These are phyloP conservation scores for Ajuga reptans DNA, from an alignment of 305 asterid genomes.

Conservation along the genomic window DNA sequence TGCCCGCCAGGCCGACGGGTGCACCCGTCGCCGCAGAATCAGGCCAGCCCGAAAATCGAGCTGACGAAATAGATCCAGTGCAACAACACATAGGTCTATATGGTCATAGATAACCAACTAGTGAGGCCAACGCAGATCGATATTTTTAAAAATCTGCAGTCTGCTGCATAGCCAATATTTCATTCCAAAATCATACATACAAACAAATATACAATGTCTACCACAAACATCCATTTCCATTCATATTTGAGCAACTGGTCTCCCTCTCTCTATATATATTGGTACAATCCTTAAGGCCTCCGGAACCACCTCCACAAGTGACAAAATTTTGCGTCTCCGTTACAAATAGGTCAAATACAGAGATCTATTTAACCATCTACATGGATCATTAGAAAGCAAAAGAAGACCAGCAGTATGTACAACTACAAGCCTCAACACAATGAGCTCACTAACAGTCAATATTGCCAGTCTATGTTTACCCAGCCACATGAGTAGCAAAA, in stretches of 20 bases:
- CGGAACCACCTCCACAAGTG: background rate
- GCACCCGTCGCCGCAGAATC: too few species aligned
- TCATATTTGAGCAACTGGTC: background rate
- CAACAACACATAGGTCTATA: too few species aligned
- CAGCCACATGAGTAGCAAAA: background rate
- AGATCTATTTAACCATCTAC: constrained; percentile 19
- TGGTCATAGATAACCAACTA: too few species aligned
- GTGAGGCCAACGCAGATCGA: too few species aligned
- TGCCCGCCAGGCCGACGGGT: too few species aligned
- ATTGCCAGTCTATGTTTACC: constrained; percentile 7
- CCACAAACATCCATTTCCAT: constrained; percentile 17
- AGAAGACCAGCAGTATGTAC: constrained; percentile 17
- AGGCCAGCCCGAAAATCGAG: too few species aligned
- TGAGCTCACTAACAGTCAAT: constrained; percentile 21
- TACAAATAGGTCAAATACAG: background rate
- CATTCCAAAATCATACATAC: background rate
- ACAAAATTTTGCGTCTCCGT: background rate
- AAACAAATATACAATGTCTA: constrained; percentile 20
- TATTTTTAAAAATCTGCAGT: too few species aligned
- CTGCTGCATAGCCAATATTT: background rate
- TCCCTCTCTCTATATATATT: background rate
- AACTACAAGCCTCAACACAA: constrained; percentile 12
- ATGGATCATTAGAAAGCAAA: background rate
- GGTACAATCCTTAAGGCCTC: constrained; percentile 21
- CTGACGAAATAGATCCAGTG: too few species aligned